Conservation (phyloP, 75 land plant species). For the Picea sitchensis region DNA sequence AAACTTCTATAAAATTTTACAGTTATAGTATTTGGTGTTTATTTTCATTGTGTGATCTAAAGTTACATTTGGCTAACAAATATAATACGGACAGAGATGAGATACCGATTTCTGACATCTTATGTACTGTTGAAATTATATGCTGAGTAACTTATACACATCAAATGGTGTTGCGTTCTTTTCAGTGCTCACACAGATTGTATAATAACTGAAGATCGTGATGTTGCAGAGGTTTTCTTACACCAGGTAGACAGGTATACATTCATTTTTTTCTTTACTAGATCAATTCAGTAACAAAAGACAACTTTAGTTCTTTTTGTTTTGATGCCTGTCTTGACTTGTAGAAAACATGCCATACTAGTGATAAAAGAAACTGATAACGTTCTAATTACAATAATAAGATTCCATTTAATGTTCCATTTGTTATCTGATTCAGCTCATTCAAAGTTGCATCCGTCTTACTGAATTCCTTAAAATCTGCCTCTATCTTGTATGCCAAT, state of each 20-base stretch:
- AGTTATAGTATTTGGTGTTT: background rate
- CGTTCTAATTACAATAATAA: background rate
- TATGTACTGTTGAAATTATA: background rate
- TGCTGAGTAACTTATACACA: background rate
- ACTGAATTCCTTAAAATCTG: too few species aligned
- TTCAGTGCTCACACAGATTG: constrained; percentile 96
- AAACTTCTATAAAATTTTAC: background rate
- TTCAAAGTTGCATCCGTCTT: too few species aligned
- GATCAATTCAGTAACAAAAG: background rate
- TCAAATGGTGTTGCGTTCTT: constrained; percentile 6
- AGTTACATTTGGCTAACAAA: background rate
- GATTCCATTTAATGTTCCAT: background rate
- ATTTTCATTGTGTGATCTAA: background rate
- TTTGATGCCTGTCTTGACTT: background rate
- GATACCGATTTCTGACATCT: background rate
- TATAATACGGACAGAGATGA: background rate
- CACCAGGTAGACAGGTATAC: constrained; percentile 82
- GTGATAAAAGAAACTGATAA: background rate
- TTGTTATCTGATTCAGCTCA: background rate
- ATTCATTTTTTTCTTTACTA: background rate
- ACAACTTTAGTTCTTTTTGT: background rate
- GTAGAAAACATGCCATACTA: background rate
- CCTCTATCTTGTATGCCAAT: too few species aligned
- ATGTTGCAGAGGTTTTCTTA: constrained; percentile 72
- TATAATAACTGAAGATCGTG: constrained; percentile 73